Conservation (phyloP, 805 yeast species). For the Barnettozyma pratensis region DNA sequence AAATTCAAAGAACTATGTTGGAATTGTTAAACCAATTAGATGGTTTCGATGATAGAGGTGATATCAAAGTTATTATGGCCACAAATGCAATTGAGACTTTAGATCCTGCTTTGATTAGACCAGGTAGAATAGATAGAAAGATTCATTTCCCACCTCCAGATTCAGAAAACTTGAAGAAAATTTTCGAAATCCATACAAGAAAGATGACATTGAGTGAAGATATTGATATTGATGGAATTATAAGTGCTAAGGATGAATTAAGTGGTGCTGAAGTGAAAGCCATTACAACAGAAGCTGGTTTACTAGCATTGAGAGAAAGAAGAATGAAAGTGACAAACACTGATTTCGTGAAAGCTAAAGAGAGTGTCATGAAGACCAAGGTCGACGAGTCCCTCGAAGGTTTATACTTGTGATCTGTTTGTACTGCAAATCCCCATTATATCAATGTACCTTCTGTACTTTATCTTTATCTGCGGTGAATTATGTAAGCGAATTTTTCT, state of each 20-base stretch:
- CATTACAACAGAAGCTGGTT: constrained; percentile 95
- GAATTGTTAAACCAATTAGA: constrained; percentile 92
- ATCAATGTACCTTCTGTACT: background rate
- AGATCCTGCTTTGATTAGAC: constrained; percentile 95
- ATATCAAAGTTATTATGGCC: constrained; percentile 97
- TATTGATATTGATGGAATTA: constrained; percentile 84
- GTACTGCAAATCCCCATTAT: background rate
- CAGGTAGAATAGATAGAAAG: constrained; percentile 96
- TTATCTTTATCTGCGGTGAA: background rate
- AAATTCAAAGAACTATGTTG: constrained; percentile 96
- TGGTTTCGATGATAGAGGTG: constrained; percentile 96
- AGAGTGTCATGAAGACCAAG: constrained; percentile 92
- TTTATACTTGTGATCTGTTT: constrained; percentile 42
- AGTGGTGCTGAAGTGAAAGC: constrained; percentile 98
- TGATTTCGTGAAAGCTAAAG: constrained; percentile 91
- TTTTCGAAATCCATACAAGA: constrained; percentile 84
- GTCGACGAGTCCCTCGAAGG: constrained; percentile 96
- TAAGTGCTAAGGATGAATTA: constrained; percentile 85
- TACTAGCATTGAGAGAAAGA: constrained; percentile 91
- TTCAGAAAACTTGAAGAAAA: constrained; percentile 86
- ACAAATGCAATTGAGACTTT: constrained; percentile 90
- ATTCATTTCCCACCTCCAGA: constrained; percentile 96
- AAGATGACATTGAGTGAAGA: constrained; percentile 89
- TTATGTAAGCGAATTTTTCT: too few species aligned
- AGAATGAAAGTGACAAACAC: constrained; percentile 96